Conservation (phyloP, 176 grass and related monocot species). For the Chrysopogon serrulatus region DNA sequence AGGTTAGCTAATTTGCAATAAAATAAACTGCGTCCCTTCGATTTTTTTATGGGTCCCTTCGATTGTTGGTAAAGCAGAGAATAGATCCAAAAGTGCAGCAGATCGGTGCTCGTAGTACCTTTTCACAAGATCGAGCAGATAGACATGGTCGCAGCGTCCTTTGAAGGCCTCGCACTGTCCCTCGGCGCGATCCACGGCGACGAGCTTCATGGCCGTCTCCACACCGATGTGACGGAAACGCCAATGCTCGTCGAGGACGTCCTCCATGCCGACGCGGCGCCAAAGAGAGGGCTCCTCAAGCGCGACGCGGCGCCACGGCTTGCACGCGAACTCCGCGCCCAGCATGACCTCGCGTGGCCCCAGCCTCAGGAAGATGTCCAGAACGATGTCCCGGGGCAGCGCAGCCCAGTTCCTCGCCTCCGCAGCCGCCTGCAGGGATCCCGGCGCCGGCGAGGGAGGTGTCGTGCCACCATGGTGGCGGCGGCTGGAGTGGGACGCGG, state of each 20-base stretch:
- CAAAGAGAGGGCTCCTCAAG: neutral
- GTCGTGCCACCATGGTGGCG: neutral
- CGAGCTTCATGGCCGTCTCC: neutral
- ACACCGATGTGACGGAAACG: too few species aligned
- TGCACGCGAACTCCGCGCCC: neutral
- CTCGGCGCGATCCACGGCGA: neutral
- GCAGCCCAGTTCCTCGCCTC: neutral
- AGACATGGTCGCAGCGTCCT: neutral
- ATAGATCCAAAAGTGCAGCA: too few species aligned
- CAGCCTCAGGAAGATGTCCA: neutral
- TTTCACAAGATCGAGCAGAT: neutral
- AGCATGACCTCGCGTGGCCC: neutral
- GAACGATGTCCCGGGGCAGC: neutral
- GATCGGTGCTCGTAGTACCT: neutral
- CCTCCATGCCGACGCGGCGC: neutral
- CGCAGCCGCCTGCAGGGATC: neutral
- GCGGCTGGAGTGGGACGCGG: neutral
- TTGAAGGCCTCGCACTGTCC: neutral
- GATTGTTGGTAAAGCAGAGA: too few species aligned
- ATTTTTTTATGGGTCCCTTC: too few species aligned
- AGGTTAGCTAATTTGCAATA: too few species aligned
- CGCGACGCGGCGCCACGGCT: neutral
- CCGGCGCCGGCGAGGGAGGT: neutral
- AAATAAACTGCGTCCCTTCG: too few species aligned
- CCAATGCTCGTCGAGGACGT: too few species aligned